These are phyloP conservation scores for Mortierella sp. DNA, from an alignment of 371 early-diverging fungal genomes.

Conservation along the genomic window DNA sequence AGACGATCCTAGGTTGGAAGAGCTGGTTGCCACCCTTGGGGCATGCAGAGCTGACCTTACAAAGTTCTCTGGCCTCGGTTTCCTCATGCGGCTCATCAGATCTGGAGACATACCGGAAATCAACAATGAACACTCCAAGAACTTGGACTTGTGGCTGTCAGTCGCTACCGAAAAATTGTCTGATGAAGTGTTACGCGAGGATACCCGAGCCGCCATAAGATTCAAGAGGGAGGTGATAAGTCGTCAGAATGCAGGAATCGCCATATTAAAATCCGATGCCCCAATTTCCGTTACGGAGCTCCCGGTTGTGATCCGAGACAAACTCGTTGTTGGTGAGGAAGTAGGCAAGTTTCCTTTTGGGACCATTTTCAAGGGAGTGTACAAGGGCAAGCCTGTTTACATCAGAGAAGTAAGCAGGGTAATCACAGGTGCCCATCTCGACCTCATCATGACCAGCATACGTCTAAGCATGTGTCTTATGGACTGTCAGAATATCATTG, in stretches of 20 bases:
- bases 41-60: slow-evolving; percentile 5
- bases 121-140: not conserved
- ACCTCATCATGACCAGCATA: no score
- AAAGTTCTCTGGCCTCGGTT: slow-evolving; percentile 14
- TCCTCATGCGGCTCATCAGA: slow-evolving; percentile 1
- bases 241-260: not conserved
- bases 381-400: no score
- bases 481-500: no score
- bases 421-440: no score
- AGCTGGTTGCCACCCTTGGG: slow-evolving; percentile 11
- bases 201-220: no score
- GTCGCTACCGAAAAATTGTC: not conserved
- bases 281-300: not conserved
- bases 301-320: slow-evolving; percentile 7
- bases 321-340: slow-evolving; percentile 15
- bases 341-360: slow-evolving; percentile 20
- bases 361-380: no score
- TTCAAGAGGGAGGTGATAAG: no score
- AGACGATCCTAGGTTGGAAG: slow-evolving; percentile 6
- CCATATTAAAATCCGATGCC: not conserved
- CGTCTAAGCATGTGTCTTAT: no score
- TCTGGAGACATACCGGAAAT: slow-evolving; percentile 4
- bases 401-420: no score
- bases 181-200: not conserved
- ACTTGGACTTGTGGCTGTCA: slow-evolving; percentile 1